These are phyloP conservation scores for Penicillium brasilianum DNA, from an alignment of 2,329 filamentous ascomycete species.

Conservation along the genomic window DNA sequence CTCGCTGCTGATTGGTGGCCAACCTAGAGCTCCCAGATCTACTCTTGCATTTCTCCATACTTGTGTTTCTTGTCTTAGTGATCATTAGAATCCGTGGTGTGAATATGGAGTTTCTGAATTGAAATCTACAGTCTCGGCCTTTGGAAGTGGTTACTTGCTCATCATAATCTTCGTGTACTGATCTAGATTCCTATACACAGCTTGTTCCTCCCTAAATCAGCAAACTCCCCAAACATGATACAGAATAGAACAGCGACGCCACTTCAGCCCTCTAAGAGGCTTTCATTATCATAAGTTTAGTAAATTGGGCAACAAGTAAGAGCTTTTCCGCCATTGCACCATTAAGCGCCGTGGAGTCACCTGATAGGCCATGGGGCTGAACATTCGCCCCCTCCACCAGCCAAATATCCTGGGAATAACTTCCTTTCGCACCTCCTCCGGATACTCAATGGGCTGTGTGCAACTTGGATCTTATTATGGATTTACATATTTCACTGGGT, in stretches of 20 bases:
- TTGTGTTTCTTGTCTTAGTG: not conserved
- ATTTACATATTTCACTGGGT: not conserved
- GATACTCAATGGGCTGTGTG: not conserved
- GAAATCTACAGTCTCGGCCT: too few species aligned
- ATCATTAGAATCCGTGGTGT: not conserved
- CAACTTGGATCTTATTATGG: not conserved
- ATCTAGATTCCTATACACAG: too few species aligned
- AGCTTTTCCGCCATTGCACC: not conserved
- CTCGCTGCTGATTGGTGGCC: constrained; percentile 1
- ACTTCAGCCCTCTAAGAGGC: too few species aligned
- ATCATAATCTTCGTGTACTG: too few species aligned
- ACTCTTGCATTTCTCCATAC: not conserved
- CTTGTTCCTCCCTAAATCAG: too few species aligned
- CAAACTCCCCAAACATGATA: too few species aligned
- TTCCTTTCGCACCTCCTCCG: not conserved
- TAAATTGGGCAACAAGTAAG: not conserved
- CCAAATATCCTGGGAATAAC: not conserved
- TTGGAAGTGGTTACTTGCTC: too few species aligned
- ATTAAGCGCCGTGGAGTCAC: not conserved
- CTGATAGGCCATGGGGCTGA: not conserved
- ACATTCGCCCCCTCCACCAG: not conserved
- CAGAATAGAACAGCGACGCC: too few species aligned
- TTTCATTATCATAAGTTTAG: too few species aligned
- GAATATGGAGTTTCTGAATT: too few species aligned
- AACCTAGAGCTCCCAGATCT: not conserved